phyloP scores from a whole-genome alignment of 345 rosid species.

The Populus deltoides region DNA sequence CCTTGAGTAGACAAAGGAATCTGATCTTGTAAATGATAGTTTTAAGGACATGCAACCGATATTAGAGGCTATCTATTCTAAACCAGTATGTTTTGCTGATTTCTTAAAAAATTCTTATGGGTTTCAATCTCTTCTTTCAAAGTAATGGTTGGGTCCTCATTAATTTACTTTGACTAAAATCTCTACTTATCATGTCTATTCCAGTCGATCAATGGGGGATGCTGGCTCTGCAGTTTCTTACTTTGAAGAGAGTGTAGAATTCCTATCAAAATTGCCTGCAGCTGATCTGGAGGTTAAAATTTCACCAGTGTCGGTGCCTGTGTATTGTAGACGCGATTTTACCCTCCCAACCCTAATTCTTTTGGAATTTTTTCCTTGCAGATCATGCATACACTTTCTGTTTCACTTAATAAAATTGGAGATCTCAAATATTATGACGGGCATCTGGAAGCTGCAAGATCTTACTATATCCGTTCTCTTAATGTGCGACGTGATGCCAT shows the following conservation, averaged over 20 bases:
- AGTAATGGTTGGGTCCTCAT: neutral
- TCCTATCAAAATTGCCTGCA: slow-evolving; percentile 62
- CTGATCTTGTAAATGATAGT: neutral
- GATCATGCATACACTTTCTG: slow-evolving; percentile 88
- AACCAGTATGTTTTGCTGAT: neutral
- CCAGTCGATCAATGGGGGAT: slow-evolving; percentile 93
- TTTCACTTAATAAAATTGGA: slow-evolving; percentile 93
- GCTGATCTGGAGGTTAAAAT: slow-evolving; percentile 78
- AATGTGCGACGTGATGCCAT: slow-evolving; percentile 75
- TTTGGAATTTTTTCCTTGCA: slow-evolving; percentile 28
- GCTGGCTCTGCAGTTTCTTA: slow-evolving; percentile 63
- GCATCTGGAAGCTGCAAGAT: slow-evolving; percentile 77
- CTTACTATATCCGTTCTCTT: slow-evolving; percentile 68
- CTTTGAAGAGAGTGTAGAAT: slow-evolving; percentile 88
- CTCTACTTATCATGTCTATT: slow-evolving; percentile 7
- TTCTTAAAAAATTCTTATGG: neutral
- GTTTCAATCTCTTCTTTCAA: neutral
- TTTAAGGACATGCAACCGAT: neutral
- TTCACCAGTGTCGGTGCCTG: neutral
- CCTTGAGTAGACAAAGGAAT: neutral
- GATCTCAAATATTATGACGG: slow-evolving; percentile 90
- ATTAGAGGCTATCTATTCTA: neutral
- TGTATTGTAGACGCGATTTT: neutral
- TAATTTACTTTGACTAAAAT: slow-evolving; percentile 1
- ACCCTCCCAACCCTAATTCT: neutral